Percentiles rank a stretch among this genome's conserved stretches.
These are phyloP conservation scores for Selenicereus undatus DNA, from an alignment of 148 eudicot species.

Conservation along the genomic window DNA sequence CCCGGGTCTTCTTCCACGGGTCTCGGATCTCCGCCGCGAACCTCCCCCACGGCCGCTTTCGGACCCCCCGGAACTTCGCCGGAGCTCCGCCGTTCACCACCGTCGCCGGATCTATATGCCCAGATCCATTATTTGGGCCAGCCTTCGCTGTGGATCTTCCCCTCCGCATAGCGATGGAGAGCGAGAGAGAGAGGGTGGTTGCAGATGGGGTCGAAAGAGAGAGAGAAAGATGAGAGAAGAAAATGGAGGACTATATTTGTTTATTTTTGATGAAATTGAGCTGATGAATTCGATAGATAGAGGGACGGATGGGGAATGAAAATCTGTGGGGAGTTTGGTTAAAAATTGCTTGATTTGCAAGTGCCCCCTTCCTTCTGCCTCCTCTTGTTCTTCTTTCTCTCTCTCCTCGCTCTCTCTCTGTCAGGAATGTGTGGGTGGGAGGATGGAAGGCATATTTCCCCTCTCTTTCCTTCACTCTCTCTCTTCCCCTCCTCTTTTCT, in stretches of 20 bases:
- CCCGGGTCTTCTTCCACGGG: conserved; percentile 68
- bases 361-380: neutral
- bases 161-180: conserved; percentile 1
- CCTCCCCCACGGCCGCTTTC: conserved; percentile 75
- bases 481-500: neutral
- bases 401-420: neutral
- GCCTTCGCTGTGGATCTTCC: neutral
- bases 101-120: neutral
- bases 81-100: neutral
- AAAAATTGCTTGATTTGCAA: neutral
- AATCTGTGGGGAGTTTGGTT: neutral
- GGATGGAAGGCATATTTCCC: conserved; percentile 2
- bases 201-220: neutral
- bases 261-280: neutral
- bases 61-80: conserved; percentile 48
- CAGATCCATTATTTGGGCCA: neutral
- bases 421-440: conserved; percentile 4
- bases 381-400: neutral
- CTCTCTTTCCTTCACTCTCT: neutral
- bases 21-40: conserved; percentile 82
- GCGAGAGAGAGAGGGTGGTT: neutral
- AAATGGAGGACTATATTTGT: neutral
- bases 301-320: neutral
- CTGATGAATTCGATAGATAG: neutral
- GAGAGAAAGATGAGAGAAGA: neutral